Percentiles rank a stretch among this genome's conserved stretches.
These are phyloP conservation scores for Globisporangium cederbergense DNA, from an alignment of 352 stramenopile genomes.

Conservation along the genomic window DNA sequence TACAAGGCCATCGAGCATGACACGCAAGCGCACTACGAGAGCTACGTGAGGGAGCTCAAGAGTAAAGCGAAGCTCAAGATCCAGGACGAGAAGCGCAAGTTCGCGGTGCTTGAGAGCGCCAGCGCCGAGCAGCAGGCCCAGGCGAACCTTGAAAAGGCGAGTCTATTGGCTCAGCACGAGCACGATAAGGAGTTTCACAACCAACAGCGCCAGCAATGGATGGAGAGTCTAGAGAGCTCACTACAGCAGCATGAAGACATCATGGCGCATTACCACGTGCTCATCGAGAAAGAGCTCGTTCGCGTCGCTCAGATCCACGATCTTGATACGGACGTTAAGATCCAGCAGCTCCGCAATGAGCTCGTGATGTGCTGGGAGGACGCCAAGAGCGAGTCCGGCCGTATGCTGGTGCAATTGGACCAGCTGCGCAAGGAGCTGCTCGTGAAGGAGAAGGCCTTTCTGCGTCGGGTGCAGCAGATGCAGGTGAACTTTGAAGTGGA, in stretches of 20 bases:
- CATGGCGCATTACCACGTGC: constrained; percentile 21
- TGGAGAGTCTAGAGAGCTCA: constrained; percentile 33
- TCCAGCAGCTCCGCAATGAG: constrained; percentile 25
- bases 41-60: constrained; percentile 34
- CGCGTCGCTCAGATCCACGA: background rate
- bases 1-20: constrained; percentile 58
- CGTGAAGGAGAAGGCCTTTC: constrained; percentile 23
- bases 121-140: background rate
- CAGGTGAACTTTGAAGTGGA: constrained; percentile 16
- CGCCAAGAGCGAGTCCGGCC: constrained; percentile 12
- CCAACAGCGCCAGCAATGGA: constrained; percentile 23
- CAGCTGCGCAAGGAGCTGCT: constrained; percentile 17
- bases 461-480: constrained; percentile 13
- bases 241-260: constrained; percentile 52
- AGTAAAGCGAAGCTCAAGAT: constrained; percentile 25
- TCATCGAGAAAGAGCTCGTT: constrained; percentile 23
- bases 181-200: constrained; percentile 22
- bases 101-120: background rate
- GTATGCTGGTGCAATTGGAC: constrained; percentile 4
- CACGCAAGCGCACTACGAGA: constrained; percentile 56
- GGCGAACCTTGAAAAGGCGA: constrained; percentile 8
- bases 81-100: constrained; percentile 20
- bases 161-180: constrained; percentile 20
- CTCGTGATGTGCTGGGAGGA: constrained; percentile 48
- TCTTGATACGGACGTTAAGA: background rate